Percentiles rank a stretch among this genome's conserved stretches.
Evolutionary conservation across 2,329 filamentous ascomycete species (phyloP).

Genomic region (Mollisia scopiformis): DNA sequence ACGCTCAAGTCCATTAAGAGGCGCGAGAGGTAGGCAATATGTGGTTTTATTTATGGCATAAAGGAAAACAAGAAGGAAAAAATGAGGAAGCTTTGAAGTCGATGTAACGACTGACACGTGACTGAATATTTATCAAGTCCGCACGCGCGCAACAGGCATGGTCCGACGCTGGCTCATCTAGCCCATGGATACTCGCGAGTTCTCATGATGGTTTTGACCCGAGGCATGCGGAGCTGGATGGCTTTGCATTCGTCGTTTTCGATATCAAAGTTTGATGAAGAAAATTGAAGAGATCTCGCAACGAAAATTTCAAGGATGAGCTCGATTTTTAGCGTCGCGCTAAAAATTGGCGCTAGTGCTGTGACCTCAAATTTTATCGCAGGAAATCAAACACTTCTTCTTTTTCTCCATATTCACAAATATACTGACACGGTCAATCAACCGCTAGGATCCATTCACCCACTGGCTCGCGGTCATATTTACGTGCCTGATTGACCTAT

Average conservation of each 20-base stretch:
- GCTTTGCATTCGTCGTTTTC: background rate
- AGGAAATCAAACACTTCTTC: background rate
- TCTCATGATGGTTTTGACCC: too few relatives aligned
- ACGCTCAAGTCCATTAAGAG: slow-evolving; percentile 40
- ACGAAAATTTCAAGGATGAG: background rate
- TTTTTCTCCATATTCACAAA: slow-evolving; percentile 24
- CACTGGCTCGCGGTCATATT: slow-evolving; percentile 3
- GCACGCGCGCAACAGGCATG: too few relatives aligned
- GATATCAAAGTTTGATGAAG: background rate
- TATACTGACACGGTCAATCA: slow-evolving; percentile 37
- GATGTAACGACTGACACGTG: background rate
- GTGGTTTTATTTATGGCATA: slow-evolving; percentile 34
- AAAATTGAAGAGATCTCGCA: background rate
- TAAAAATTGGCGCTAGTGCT: slow-evolving; percentile 10
- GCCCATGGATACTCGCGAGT: too few relatives aligned
- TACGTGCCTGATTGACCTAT: slow-evolving; percentile 1
- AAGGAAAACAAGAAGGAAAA: background rate
- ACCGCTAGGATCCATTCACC: slow-evolving; percentile 22
- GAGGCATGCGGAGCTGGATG: too few relatives aligned
- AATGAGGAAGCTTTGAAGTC: background rate
- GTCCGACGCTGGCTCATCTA: too few relatives aligned
- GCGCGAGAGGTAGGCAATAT: slow-evolving; percentile 42
- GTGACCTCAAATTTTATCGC: background rate
- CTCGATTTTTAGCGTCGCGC: background rate
- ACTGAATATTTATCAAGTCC: background rate